A percentile compares a stretch with the other conserved stretches of the same genome.
Evolutionary conservation across 352 stramenopile genomes (phyloP).

Genomic region (Pythium phragmiticola): DNA sequence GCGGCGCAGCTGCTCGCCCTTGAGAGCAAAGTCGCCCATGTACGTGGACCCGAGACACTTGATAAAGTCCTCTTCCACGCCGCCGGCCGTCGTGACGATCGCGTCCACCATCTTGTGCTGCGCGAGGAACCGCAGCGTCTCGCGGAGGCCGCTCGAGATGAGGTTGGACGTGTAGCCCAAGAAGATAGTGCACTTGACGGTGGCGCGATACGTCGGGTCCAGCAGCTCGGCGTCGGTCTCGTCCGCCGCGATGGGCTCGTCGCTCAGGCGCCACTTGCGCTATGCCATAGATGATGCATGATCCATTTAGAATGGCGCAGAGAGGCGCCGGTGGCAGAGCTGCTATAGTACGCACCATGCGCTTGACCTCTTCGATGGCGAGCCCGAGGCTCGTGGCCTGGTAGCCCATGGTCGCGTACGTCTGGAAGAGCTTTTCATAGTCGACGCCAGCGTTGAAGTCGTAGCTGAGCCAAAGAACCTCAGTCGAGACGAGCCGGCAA

Average conservation of each 20-base stretch:
- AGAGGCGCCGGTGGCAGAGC: too few species aligned
- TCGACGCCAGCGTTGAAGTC: constrained; percentile 91
- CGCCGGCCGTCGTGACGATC: constrained; percentile 92
- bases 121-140: constrained; percentile 97
- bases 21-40: constrained; percentile 97
- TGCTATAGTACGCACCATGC: constrained; percentile 73
- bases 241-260: constrained; percentile 91
- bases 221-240: constrained; percentile 91
- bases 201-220: constrained; percentile 72
- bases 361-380: constrained; percentile 97
- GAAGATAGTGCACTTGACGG: constrained; percentile 98
- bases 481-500: background rate
- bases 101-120: constrained; percentile 99
- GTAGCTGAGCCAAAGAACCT: constrained; percentile 44
- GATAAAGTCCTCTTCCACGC: constrained; percentile 99
- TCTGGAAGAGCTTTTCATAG: constrained; percentile 81
- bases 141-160: constrained; percentile 97
- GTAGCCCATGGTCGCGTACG: constrained; percentile 90
- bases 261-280: constrained; percentile 95
- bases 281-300: background rate
- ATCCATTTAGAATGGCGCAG: background rate
- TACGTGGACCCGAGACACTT: constrained; percentile 99
- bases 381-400: constrained; percentile 96
- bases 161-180: constrained; percentile 99
- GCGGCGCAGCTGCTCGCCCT: constrained; percentile 89